These are phyloP conservation scores for Lecanicillium sp. DNA, from an alignment of 2,329 filamentous ascomycete genomes.

Conservation along the genomic window DNA sequence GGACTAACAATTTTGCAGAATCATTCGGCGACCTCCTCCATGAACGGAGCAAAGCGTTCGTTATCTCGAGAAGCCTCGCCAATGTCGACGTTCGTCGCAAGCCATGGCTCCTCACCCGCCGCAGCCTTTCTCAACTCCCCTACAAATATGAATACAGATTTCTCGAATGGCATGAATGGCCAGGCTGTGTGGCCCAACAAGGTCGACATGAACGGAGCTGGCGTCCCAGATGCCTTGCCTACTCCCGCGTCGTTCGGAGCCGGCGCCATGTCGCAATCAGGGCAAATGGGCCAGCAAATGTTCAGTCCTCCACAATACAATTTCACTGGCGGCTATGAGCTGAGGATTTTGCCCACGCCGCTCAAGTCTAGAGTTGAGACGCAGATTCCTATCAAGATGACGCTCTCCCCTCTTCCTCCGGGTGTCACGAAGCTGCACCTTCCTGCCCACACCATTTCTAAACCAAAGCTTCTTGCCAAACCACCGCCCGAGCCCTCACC, in stretches of 20 bases:
- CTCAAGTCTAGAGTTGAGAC: constrained; percentile 91
- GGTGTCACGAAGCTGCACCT: constrained; percentile 77
- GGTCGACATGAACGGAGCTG: constrained; percentile 15
- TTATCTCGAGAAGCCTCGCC: constrained; percentile 48
- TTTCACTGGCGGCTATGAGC: constrained; percentile 27
- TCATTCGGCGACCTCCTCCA: constrained; percentile 41
- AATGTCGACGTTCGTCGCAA: constrained; percentile 40
- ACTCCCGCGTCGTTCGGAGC: constrained; percentile 16
- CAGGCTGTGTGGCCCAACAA: constrained; percentile 28
- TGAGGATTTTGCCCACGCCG: constrained; percentile 59
- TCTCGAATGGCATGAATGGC: constrained; percentile 23
- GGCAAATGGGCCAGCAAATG: constrained; percentile 23
- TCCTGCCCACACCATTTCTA: constrained; percentile 85
- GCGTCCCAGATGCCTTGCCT: constrained; percentile 16
- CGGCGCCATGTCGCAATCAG: constrained; percentile 17
- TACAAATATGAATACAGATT: constrained; percentile 31
- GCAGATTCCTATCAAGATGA: constrained; percentile 83
- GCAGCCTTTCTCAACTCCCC: constrained; percentile 37
- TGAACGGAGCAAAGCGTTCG: constrained; percentile 37
- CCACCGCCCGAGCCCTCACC: constrained; percentile 54
- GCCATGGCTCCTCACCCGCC: constrained; percentile 44
- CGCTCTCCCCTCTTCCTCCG: constrained; percentile 64
- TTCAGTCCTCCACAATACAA: constrained; percentile 17
- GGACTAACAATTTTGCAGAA: constrained; percentile 32
- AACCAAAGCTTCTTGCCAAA: constrained; percentile 82